A percentile compares a stretch with the other conserved stretches of the same genome.
Conservation (phyloP, 805 yeast species). For the Saccharomycopsis fodiens region DNA sequence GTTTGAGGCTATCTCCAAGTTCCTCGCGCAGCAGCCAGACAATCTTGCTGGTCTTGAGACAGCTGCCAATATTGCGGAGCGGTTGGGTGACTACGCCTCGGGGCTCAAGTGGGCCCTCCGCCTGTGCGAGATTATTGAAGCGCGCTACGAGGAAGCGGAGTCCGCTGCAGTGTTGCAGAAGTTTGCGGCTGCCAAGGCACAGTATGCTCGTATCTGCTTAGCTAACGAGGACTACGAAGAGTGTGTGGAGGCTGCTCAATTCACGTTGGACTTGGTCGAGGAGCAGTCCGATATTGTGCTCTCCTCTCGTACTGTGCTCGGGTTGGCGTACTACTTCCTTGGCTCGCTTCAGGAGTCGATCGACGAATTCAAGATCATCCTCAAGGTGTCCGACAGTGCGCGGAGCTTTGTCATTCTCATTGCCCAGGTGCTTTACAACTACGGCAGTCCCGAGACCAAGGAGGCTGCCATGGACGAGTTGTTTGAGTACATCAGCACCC, state of each 20-base stretch:
- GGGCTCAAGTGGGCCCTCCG: slow-evolving; percentile 43
- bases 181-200: slow-evolving; percentile 57
- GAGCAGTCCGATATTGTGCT: slow-evolving; percentile 31
- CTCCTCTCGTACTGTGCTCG: slow-evolving; percentile 65
- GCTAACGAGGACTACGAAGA: slow-evolving; percentile 47
- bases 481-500: slow-evolving; percentile 50
- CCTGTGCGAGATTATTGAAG: slow-evolving; percentile 45
- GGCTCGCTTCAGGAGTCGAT: slow-evolving; percentile 59
- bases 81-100: slow-evolving; percentile 52
- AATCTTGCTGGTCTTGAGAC: slow-evolving; percentile 52
- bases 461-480: slow-evolving; percentile 82
- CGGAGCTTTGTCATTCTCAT: slow-evolving; percentile 63
- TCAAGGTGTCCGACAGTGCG: slow-evolving; percentile 39
- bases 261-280: slow-evolving; percentile 43
- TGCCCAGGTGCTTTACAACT: slow-evolving; percentile 73
- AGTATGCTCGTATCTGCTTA: slow-evolving; percentile 61
- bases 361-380: slow-evolving; percentile 56
- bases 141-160: slow-evolving; percentile 49
- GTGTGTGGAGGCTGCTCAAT: slow-evolving; percentile 56
- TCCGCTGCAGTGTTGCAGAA: slow-evolving; percentile 36
- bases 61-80: slow-evolving; percentile 54
- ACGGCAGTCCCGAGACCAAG: slow-evolving; percentile 66
- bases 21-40: slow-evolving; percentile 52
- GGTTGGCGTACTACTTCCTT: slow-evolving; percentile 59
- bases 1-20: slow-evolving; percentile 57